phyloP scores from a whole-genome alignment of 805 yeast genomes.

The Naumovozyma baii region DNA sequence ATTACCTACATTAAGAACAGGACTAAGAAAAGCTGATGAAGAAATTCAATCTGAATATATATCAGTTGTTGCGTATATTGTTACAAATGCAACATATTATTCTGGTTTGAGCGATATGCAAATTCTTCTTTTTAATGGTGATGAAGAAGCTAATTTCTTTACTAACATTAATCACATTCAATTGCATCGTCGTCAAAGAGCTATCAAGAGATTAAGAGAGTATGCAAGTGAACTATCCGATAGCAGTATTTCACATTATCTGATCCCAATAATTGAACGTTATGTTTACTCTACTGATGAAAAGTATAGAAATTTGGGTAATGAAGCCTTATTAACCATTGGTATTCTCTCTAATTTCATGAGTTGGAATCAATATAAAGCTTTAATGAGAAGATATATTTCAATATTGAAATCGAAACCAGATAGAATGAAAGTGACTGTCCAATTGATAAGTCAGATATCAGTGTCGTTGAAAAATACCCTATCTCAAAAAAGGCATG shows the following conservation, averaged over 20 bases:
- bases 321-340: constrained; percentile 57
- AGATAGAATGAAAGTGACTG: constrained; percentile 45
- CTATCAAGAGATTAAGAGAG: constrained; percentile 55
- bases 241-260: constrained; percentile 60
- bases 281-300: constrained; percentile 56
- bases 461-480: constrained; percentile 42
- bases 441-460: constrained; percentile 47
- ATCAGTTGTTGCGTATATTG: constrained; percentile 52
- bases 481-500: constrained; percentile 17
- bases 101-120: constrained; percentile 58
- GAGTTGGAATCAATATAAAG: constrained; percentile 73
- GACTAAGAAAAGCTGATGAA: constrained; percentile 53
- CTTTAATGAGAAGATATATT: constrained; percentile 62
- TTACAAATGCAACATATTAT: constrained; percentile 36
- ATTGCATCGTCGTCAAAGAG: constrained; percentile 74
- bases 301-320: constrained; percentile 48
- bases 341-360: constrained; percentile 47
- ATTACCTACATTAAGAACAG: constrained; percentile 56
- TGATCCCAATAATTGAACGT: constrained; percentile 78
- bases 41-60: constrained; percentile 65
- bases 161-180: constrained; percentile 74
- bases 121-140: constrained; percentile 50
- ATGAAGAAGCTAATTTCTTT: constrained; percentile 79
- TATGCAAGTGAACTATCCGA: constrained; percentile 40
- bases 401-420: constrained; percentile 39